Base-by-base conservation (phyloP, 805 yeast genomes). In the Wickerhamomyces strasburgensis region DNA sequence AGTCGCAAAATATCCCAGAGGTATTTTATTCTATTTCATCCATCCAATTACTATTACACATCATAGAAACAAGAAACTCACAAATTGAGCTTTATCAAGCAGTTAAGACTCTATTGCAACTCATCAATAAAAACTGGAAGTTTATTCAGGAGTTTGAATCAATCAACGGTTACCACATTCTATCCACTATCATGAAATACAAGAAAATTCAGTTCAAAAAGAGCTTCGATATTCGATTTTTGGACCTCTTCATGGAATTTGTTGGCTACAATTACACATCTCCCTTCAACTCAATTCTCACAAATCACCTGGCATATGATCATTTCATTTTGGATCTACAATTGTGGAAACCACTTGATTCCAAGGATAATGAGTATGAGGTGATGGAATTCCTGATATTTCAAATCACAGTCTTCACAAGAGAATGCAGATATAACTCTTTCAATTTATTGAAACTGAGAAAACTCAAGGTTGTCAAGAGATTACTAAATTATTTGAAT, bases 311-410 rank as follows among this genome's bases (percentile, higher is more conserved):
- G 3, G 82, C 81, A 0, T 87, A 81, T 51, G 67, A 74, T 25
- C 58, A 66, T 2, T 54, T 86, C 30, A 65, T 84, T 27, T 65
- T 78, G 14, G 88, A 85, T 43, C 68, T 82, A 43, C 82, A 77
- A 37, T 61, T 75, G 15, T 80, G 85, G 75, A 65, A 65, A 38
- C 60, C 59, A 17, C 18, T 30, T 3, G 19, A 35, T 4, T 18
- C 31, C 14, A 18, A 29, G 14, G 46, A 41, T 5, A 43, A 47
- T n/a, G 58, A 54, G 14, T 47, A 60, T 3, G 78, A 73, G 27
- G 65, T 78, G 0, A 61, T 78, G 35, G 62, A 73, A 33, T 72
- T 69, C 37, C 56, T 83, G 5, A 55, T 81, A 4, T 71, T 70
- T 42, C 90, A 83, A 44, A 64, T 83, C 32, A 68, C 72, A 2